Percentiles rank a stretch among this genome's conserved stretches.
These are phyloP conservation scores for Tolypocladium paradoxum DNA, from an alignment of 2,329 filamentous ascomycete species.

Conservation along the genomic window DNA sequence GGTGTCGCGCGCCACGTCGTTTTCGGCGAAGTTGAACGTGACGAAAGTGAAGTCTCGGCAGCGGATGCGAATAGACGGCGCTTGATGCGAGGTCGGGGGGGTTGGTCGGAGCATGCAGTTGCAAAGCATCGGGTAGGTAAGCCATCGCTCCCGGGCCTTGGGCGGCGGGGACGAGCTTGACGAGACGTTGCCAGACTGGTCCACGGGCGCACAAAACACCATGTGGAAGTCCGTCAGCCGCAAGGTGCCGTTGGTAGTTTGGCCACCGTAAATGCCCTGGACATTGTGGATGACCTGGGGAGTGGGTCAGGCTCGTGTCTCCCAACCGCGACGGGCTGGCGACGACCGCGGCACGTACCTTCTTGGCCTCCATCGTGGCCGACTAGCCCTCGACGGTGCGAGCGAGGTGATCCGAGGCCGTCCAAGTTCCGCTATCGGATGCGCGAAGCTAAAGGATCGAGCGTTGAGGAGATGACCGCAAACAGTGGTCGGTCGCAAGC, in stretches of 20 bases:
- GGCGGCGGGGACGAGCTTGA: constrained; percentile 14
- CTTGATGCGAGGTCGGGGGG: constrained; percentile 55
- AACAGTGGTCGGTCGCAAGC: neutral
- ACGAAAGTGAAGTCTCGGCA: constrained; percentile 92
- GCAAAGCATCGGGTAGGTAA: constrained; percentile 86
- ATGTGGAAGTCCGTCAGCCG: constrained; percentile 54
- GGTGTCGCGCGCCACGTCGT: constrained; percentile 66
- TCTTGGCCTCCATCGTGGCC: constrained; percentile 28
- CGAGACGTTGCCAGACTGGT: constrained; percentile 13
- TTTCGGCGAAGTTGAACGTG: constrained; percentile 74
- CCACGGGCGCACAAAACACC: constrained; percentile 36
- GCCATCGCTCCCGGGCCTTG: constrained; percentile 63
- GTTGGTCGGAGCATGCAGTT: constrained; percentile 69
- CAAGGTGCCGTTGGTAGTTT: constrained; percentile 44
- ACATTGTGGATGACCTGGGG: constrained; percentile 44
- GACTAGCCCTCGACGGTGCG: neutral
- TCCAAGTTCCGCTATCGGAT: neutral
- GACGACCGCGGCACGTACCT: constrained; percentile 18
- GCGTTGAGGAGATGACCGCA: neutral
- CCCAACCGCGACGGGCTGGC: neutral
- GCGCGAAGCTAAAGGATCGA: neutral
- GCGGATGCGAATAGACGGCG: constrained; percentile 74
- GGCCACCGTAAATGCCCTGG: constrained; percentile 48
- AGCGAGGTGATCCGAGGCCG: neutral
- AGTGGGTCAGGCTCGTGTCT: constrained; percentile 1